Base-by-base conservation (phyloP, 306 rosid genomes). In the Acacia acuminata region DNA sequence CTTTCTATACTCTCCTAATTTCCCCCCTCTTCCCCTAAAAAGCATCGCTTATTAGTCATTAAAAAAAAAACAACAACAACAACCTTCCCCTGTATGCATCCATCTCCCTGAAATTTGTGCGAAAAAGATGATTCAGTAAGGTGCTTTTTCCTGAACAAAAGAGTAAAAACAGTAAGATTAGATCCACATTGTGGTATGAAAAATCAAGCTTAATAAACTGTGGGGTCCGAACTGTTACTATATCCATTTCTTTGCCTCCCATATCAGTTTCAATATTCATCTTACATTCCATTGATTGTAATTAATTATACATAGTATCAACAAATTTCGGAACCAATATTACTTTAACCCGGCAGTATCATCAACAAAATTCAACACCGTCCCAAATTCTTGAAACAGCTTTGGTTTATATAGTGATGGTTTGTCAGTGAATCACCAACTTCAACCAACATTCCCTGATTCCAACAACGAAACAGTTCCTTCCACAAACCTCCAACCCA, bases 11-110 rank as follows among this genome's bases (percentile, higher is more conserved):
- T 34, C 70, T 65, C 66, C 20, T 48, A 34, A 32, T 44, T 12
- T 24, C n/a, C 11, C 43, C 47, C 40, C 53, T 67, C 43, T 16
- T 30, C 22, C 43, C 2, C 12, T 6, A 66, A 66, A 66, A 66
- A 34, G 45, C 42, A 76, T 38, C 71, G 24, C 42, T 47, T 38
- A 78, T 44, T 20, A 25, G 70, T 12, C 19, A 47, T 56, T 27
- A 27, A 19, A 53, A 17, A 74, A 11, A 74, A 47, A 71, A 82
- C 87, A 30, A 30, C 1, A 30, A 30, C 2, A 27, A 27, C 8
- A 81, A 93, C 99, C 98, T 90, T 90, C 99, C 99, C 51, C 85
- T 89, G 80, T 77, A 91, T 8, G 99, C 98, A 86, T 95, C 99
- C 98, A 95, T 95, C 91, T 95, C 99, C 83, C 91, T 85, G 82